Evolutionary conservation across 208 protist species (phyloP), one percentile per base, ranked within the genome.

Genomic region (Porcisia hertigi): DNA sequence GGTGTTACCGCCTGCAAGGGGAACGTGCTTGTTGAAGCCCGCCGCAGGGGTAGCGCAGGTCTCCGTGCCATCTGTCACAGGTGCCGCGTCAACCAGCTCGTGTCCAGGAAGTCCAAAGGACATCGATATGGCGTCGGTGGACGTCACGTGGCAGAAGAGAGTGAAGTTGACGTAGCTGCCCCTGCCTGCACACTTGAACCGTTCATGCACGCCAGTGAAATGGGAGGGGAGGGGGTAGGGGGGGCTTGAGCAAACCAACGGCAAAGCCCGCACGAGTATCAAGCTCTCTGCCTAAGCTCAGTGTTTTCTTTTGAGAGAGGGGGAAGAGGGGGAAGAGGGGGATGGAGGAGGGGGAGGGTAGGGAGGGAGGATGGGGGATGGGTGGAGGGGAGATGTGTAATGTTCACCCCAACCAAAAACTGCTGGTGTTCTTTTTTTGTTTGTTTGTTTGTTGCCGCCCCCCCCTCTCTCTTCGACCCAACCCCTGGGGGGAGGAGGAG

Each of bases 281-380:
- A 39, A 43, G 18, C 30, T 6, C 59, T 18, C 34, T n/a, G n/a
- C n/a, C n/a, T n/a, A n/a, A n/a, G n/a, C n/a, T n/a, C n/a, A n/a
- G n/a, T n/a, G n/a, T n/a, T n/a, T n/a, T n/a, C n/a, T n/a, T n/a
- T n/a, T n/a, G 43, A 34, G 36, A 25, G 66, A 69, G 39, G 11
- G n/a, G 39, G 23, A 9, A 49, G 60, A 47, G 36, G 3, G 7
- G 2, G 62, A 11, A 14, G 39, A 52, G 43, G 6, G 36, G n/a
- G 62, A 23, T 6, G 25, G 36, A 66, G 30, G n/a, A 23, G 1
- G 30, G n/a, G 34, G 59, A 23, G 11, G 2, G 25, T 45, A 65
- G 58, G n/a, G 43, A 67, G 39, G 30, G 49, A 34, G 53, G 47
- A n/a, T 63, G n/a, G 58, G 45, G 64, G 57, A 74, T 25, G 53